Evolutionary conservation across 2,329 filamentous ascomycete genomes (phyloP), one percentile per base, ranked within the genome.

Genomic region (Monosporascus sp.): DNA sequence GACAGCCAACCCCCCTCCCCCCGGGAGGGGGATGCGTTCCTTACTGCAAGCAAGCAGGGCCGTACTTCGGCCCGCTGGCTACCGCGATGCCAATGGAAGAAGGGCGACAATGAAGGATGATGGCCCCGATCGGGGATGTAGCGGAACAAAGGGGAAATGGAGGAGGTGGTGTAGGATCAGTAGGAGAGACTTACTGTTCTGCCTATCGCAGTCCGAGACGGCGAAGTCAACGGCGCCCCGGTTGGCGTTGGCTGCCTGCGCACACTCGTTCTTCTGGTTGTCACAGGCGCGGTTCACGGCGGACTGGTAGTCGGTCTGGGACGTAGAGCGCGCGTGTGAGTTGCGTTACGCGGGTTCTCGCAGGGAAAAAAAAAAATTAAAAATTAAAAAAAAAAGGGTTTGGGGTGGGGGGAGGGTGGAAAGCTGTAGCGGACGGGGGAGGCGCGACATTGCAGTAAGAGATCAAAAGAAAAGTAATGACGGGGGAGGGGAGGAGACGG

Each of bases 231-330:
- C 65, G 52, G 22, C 20, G 11, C 49, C 61, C 58, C 63, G 60
- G 43, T 62, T 65, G 57, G 51, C 52, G 37, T 79, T 78, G 37
- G 74, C 74, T 20, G 65, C 49, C 24, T 73, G 56, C n/a, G 72
- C 70, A 54, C 78, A 80, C 19, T 61, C 63, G 58, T 80, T 78
- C 62, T 76, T 72, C 62, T 80, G 77, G 59, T 74, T 74, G 58
- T 77, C 74, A 65, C 78, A 80, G 1, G 74, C 70, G 22, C 74
- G 68, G 51, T 70, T 67, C 6, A 71, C 69, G 0, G 77, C 77
- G 9, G 69, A 66, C 24, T 60, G 35, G 60, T 74, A 79, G 62
- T 76, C 71, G 52, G 66, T 61, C 75, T 78, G 22, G 31, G 27
- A 31, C 9, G 27, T 11, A 31, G 9, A 31, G 27, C 27, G 9